Evolutionary conservation across 2,329 filamentous ascomycete genomes (phyloP).

Genomic region (Hysterium pulicare): DNA sequence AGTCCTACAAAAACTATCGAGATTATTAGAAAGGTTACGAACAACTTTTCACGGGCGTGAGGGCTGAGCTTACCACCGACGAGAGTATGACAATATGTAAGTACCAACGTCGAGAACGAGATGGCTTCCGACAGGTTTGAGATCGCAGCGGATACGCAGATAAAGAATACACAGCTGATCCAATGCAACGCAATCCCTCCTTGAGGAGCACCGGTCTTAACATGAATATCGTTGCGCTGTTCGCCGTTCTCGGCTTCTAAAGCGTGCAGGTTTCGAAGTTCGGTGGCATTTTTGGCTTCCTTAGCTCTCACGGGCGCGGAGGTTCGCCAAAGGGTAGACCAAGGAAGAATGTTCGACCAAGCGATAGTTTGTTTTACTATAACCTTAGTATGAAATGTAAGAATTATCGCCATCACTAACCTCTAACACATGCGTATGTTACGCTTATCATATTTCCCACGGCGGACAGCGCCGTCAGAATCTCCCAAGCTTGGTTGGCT

Average conservation of each 20-base stretch:
- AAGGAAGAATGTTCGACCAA: slow-evolving; percentile 11
- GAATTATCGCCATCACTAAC: not conserved
- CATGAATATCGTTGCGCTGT: not conserved
- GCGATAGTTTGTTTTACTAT: slow-evolving; percentile 12
- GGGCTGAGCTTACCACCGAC: not conserved
- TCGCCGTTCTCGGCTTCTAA: not conserved
- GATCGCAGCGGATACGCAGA: not conserved
- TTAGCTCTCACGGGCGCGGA: not conserved
- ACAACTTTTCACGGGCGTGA: not conserved
- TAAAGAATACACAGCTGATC: not conserved
- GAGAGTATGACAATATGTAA: not conserved
- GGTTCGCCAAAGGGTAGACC: slow-evolving; percentile 5
- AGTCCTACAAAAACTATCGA: not conserved
- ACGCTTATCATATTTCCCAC: slow-evolving; percentile 10
- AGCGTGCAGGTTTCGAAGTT: not conserved
- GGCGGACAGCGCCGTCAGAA: slow-evolving; percentile 7
- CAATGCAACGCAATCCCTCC: slow-evolving; percentile 1
- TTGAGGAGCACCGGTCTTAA: not conserved
- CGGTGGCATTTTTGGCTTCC: not conserved
- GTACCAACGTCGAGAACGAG: not conserved
- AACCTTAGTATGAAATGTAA: not conserved
- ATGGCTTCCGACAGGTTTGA: not conserved
- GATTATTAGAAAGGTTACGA: not conserved
- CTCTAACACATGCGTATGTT: slow-evolving; percentile 8
- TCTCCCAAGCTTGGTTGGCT: slow-evolving; percentile 2